Conservation (phyloP, 1,284 basidiomycete species). For the Gomphus sp. region DNA sequence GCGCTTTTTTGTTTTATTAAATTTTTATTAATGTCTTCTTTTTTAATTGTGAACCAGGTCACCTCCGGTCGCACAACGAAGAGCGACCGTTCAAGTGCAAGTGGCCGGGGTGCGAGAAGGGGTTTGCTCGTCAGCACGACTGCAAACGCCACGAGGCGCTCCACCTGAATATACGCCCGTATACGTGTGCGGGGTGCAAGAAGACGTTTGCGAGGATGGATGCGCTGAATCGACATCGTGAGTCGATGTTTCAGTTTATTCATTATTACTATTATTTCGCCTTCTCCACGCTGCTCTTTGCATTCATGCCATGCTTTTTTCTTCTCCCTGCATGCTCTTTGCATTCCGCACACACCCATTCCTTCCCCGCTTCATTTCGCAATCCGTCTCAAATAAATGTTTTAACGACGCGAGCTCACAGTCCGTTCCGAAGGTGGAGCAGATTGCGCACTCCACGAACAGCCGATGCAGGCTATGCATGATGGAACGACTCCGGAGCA, state of each 20-base stretch:
- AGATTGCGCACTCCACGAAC: constrained; percentile 28
- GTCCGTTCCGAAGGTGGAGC: constrained; percentile 50
- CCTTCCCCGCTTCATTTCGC: not conserved
- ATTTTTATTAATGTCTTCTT: too few species aligned
- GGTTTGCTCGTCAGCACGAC: constrained; percentile 78
- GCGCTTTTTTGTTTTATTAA: not conserved
- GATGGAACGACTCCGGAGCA: too few species aligned
- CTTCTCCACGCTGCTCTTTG: too few species aligned
- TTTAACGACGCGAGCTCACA: constrained; percentile 14
- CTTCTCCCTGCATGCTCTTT: too few species aligned
- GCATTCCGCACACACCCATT: not conserved
- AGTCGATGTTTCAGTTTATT: constrained; percentile 22
- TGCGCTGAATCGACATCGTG: constrained; percentile 68
- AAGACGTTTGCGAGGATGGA: constrained; percentile 76
- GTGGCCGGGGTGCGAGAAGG: constrained; percentile 78
- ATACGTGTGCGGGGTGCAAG: constrained; percentile 68
- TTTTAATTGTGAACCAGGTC: constrained; percentile 32
- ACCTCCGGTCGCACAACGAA: constrained; percentile 76
- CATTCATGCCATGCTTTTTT: too few species aligned
- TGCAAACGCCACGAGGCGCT: constrained; percentile 78
- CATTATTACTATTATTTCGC: too few species aligned
- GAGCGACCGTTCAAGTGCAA: constrained; percentile 79
- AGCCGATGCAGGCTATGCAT: constrained; percentile 1
- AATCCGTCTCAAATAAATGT: too few species aligned
- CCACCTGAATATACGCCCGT: constrained; percentile 68